These are phyloP conservation scores for Coffea humblotiana DNA, from an alignment of 305 asterid genomes.

Conservation along the genomic window DNA sequence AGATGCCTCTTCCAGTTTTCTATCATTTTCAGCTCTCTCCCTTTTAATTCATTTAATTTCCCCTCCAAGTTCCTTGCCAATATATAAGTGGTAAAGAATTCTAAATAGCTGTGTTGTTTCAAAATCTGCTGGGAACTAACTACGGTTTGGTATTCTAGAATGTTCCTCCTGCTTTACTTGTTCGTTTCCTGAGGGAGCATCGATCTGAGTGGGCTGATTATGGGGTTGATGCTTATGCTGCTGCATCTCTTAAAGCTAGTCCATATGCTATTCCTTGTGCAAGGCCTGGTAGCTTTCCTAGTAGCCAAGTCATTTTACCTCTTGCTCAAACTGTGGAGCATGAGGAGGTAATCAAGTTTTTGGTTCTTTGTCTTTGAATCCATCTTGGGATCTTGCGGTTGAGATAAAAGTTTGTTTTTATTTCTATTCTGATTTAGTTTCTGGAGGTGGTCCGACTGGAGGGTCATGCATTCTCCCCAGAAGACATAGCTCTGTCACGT, in stretches of 20 bases:
- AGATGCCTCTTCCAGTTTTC: neutral
- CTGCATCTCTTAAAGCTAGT: conserved; percentile 84
- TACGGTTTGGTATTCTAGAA: conserved; percentile 37
- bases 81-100: neutral
- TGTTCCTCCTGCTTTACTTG: conserved; percentile 92
- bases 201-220: conserved; percentile 98
- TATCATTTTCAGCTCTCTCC: neutral
- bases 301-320: conserved; percentile 90
- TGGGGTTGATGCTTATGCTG: conserved; percentile 84
- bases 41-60: neutral
- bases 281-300: conserved; percentile 74
- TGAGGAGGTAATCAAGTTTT: conserved; percentile 67
- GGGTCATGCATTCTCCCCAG: conserved; percentile 86
- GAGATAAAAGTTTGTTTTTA: neutral
- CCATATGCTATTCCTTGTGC: conserved; percentile 83
- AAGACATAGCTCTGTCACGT: conserved; percentile 77
- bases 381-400: conserved; percentile 8
- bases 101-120: neutral
- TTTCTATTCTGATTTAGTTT: conserved; percentile 41
- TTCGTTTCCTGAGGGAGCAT: conserved; percentile 92
- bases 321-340: conserved; percentile 88
- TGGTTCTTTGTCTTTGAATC: conserved; percentile 4
- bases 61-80: too few relatives aligned
- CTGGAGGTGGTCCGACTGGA: conserved; percentile 93
- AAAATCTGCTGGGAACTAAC: neutral